Evolutionary conservation across 2,329 filamentous ascomycete genomes (phyloP).

Genomic region (Ophiognomonia clavigignenti-juglandacearum): DNA sequence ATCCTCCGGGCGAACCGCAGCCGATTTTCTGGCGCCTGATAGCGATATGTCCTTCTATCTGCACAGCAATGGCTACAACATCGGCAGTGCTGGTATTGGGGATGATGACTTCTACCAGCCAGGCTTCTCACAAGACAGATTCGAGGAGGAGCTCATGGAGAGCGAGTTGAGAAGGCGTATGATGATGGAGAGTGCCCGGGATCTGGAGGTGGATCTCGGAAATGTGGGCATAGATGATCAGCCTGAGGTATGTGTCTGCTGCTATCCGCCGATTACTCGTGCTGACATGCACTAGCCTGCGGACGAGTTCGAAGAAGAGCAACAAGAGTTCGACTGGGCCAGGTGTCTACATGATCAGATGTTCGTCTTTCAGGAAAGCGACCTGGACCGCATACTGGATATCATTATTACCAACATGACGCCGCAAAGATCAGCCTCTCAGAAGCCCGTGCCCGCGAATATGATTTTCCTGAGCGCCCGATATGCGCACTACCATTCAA

Average conservation of each 20-base stretch:
- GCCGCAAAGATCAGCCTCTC: constrained; percentile 88
- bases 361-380: constrained; percentile 97
- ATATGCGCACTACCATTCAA: constrained; percentile 96
- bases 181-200: constrained; percentile 99
- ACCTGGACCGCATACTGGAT: constrained; percentile 85
- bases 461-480: constrained; percentile 92
- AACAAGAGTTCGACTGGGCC: constrained; percentile 94
- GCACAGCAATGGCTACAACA: constrained; percentile 88
- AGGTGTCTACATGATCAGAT: constrained; percentile 95
- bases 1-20: constrained; percentile 85
- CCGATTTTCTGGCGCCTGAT: constrained; percentile 91
- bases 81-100: constrained; percentile 71
- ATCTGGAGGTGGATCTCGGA: constrained; percentile 91
- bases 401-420: constrained; percentile 98
- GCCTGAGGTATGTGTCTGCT: constrained; percentile 60
- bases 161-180: constrained; percentile 92
- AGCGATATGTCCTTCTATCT: constrained; percentile 96
- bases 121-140: constrained; percentile 86
- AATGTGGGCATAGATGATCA: constrained; percentile 95
- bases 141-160: constrained; percentile 96
- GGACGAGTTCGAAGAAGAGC: constrained; percentile 82
- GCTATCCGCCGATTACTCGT: neutral
- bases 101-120: constrained; percentile 87
- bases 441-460: constrained; percentile 96
- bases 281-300: constrained; percentile 41